These are phyloP conservation scores for Teratosphaeria destructans DNA, from an alignment of 2,329 filamentous ascomycete genomes.

Conservation along the genomic window DNA sequence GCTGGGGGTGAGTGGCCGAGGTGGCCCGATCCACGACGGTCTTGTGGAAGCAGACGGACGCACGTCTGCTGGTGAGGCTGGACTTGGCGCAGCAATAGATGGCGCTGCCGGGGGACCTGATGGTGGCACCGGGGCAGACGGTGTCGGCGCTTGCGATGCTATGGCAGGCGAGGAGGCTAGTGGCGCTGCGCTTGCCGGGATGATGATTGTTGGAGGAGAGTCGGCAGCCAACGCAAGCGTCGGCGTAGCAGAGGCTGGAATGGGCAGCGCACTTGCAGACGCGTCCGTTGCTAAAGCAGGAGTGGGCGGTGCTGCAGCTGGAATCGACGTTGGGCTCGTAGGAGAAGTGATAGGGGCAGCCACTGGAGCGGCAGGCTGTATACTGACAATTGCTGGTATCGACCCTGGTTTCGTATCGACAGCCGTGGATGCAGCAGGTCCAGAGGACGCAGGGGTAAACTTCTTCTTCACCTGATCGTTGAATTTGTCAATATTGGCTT, in stretches of 20 bases:
- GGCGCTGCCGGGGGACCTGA: background rate
- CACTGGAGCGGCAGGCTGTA: background rate
- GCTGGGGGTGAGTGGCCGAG: conserved; percentile 8
- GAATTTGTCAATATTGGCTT: background rate
- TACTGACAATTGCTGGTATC: background rate
- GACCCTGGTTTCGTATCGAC: background rate
- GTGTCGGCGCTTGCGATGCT: background rate
- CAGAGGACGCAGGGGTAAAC: background rate
- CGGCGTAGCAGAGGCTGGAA: background rate
- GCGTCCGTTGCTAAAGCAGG: background rate
- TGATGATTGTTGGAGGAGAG: background rate
- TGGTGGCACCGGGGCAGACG: background rate
- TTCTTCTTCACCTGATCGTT: background rate
- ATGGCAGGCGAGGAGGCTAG: background rate
- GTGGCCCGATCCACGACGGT: conserved; percentile 23
- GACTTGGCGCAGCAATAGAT: background rate
- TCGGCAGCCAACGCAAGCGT: background rate
- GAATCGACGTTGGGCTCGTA: background rate
- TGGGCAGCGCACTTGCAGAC: background rate
- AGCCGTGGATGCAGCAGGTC: background rate
- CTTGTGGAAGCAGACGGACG: background rate
- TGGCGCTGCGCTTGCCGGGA: background rate
- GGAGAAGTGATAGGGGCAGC: background rate
- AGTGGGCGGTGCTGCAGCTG: background rate
- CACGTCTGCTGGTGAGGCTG: background rate